These are phyloP conservation scores for Trichosporon sp. DNA, from an alignment of 1,284 basidiomycete species.

Conservation along the genomic window DNA sequence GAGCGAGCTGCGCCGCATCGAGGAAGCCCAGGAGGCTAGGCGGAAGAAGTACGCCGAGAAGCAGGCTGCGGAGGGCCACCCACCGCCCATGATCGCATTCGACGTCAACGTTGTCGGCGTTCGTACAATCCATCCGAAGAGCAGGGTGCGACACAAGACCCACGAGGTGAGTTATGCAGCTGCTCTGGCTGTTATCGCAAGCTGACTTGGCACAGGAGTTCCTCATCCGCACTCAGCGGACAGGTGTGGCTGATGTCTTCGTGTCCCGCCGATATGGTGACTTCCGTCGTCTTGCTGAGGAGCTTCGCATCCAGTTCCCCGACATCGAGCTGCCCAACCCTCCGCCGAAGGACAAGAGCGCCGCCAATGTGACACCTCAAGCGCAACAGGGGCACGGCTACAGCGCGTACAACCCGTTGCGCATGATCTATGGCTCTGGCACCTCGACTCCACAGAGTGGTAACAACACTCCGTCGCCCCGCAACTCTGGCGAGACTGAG, in stretches of 20 bases:
- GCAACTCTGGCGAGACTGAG: neutral
- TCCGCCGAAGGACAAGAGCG: conserved; percentile 76
- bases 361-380: conserved; percentile 49
- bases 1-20: conserved; percentile 68
- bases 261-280: conserved; percentile 93
- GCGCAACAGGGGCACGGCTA: conserved; percentile 24
- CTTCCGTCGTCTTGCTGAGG: conserved; percentile 76
- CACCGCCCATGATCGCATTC: conserved; percentile 49
- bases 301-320: conserved; percentile 79
- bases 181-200: neutral
- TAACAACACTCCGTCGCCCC: conserved; percentile 1
- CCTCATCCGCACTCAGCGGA: conserved; percentile 77
- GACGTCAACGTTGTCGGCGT: conserved; percentile 86
- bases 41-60: conserved; percentile 37
- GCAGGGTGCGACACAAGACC: conserved; percentile 69
- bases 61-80: conserved; percentile 42
- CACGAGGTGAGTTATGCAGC: conserved; percentile 63
- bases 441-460: conserved; percentile 30
- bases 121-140: conserved; percentile 69
- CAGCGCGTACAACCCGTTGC: conserved; percentile 43
- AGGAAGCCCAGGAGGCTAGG: conserved; percentile 59
- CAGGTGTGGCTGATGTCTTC: conserved; percentile 67
- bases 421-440: conserved; percentile 46
- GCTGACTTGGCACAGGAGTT: conserved; percentile 64
- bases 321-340: conserved; percentile 70